Conservation (phyloP, 148 eudicot species). For the Cornus controversa region DNA sequence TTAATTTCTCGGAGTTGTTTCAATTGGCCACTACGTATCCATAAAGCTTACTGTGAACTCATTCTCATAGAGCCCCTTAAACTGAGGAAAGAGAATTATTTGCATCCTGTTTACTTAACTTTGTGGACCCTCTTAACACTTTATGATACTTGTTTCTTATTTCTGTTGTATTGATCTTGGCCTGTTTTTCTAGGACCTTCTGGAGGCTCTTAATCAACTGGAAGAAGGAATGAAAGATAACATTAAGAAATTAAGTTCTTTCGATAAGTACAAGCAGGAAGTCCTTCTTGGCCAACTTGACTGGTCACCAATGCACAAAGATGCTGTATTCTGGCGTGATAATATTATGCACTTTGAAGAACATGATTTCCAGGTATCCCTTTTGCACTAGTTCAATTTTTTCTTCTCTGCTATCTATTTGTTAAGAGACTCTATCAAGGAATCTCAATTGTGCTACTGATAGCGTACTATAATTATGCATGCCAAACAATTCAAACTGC, state of each 20-base stretch:
- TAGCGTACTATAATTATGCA: not conserved
- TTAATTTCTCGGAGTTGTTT: not conserved
- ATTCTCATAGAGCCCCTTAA: not conserved
- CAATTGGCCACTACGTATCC: not conserved
- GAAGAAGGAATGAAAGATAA: slow-evolving; percentile 79
- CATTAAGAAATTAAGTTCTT: slow-evolving; percentile 82
- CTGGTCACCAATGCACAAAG: slow-evolving; percentile 99
- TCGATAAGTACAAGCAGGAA: slow-evolving; percentile 97
- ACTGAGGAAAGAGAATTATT: not conserved
- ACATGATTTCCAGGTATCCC: slow-evolving; percentile 84
- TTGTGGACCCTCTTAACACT: not conserved
- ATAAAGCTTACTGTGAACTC: not conserved
- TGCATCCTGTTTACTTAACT: not conserved
- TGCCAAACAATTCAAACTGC: not conserved
- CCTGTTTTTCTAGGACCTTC: slow-evolving; percentile 55
- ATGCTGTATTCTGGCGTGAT: slow-evolving; percentile 88
- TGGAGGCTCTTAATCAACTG: slow-evolving; percentile 82
- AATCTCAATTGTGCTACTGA: not conserved
- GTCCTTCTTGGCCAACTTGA: slow-evolving; percentile 95
- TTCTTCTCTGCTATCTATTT: not conserved
- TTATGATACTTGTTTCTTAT: not conserved
- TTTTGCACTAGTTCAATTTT: not conserved
- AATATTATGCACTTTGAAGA: slow-evolving; percentile 83
- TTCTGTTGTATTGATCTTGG: not conserved
- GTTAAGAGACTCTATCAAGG: not conserved